Conservation (phyloP, 1,139 yeast species). For the Meyerozyma guilliermondii region DNA sequence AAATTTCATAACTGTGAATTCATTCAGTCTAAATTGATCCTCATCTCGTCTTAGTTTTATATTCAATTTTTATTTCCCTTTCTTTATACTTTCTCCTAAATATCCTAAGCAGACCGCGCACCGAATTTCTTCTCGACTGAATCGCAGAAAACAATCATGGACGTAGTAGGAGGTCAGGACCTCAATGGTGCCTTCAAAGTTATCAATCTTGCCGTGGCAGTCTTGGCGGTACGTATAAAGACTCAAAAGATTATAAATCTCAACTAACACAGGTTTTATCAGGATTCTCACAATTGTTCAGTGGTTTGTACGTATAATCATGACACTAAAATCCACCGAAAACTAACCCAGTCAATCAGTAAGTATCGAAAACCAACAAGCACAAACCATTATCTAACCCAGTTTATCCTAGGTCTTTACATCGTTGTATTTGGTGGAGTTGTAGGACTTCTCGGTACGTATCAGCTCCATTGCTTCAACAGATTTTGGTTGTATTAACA, state of each 20-base stretch:
- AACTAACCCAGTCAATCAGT: conserved; percentile 25
- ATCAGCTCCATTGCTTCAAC: background rate
- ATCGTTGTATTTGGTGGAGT: conserved; percentile 51
- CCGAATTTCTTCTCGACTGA: background rate
- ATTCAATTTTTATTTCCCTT: too few relatives aligned
- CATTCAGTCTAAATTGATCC: too few relatives aligned
- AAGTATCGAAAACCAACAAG: conserved; percentile 8
- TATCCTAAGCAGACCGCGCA: background rate
- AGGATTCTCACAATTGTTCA: conserved; percentile 57
- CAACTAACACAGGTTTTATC: conserved; percentile 39
- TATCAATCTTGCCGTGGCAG: conserved; percentile 62
- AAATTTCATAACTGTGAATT: too few relatives aligned
- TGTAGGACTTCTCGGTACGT: conserved; percentile 51
- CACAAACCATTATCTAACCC: conserved; percentile 9
- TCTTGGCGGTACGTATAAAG: conserved; percentile 44
- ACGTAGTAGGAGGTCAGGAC: conserved; percentile 22
- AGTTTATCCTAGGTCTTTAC: conserved; percentile 53
- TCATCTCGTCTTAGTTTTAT: too few relatives aligned
- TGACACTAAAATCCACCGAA: conserved; percentile 12
- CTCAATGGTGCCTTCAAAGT: conserved; percentile 53
- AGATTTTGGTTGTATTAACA: conserved; percentile 9
- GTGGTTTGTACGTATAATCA: conserved; percentile 43
- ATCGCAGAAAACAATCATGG: conserved; percentile 6
- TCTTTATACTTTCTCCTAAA: too few relatives aligned
- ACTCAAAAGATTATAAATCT: too few relatives aligned